Evolutionary conservation across 2,329 filamentous ascomycete genomes (phyloP).

Genomic region (Hysterium pulicare): DNA sequence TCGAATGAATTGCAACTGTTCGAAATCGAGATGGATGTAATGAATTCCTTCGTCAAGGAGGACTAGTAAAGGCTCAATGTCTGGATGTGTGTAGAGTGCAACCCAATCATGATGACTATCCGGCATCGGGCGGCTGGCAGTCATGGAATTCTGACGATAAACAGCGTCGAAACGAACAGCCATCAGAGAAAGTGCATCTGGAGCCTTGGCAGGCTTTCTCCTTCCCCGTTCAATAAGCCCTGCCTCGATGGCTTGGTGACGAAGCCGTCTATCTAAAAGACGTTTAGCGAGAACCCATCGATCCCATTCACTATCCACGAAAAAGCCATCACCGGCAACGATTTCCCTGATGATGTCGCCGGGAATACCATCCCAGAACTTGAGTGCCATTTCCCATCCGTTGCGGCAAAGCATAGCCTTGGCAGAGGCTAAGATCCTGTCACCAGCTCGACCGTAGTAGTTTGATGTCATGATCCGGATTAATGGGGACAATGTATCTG

Average conservation of each 20-base stretch:
- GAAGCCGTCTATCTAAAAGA: slow-evolving; percentile 51
- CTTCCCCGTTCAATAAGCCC: slow-evolving; percentile 47
- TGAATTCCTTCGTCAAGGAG: slow-evolving; percentile 58
- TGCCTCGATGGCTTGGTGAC: slow-evolving; percentile 45
- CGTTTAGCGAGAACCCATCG: slow-evolving; percentile 55
- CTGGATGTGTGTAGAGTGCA: slow-evolving; percentile 51
- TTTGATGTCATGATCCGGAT: slow-evolving; percentile 54
- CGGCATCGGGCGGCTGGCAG: slow-evolving; percentile 34
- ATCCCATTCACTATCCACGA: slow-evolving; percentile 56
- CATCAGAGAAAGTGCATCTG: slow-evolving; percentile 47
- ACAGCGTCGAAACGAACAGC: slow-evolving; percentile 53
- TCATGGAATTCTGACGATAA: slow-evolving; percentile 46
- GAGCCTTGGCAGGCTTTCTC: slow-evolving; percentile 44
- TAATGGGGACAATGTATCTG: slow-evolving; percentile 46
- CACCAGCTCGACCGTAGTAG: slow-evolving; percentile 55
- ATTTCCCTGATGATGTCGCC: slow-evolving; percentile 58
- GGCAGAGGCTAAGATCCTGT: slow-evolving; percentile 54
- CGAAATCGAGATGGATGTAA: slow-evolving; percentile 58
- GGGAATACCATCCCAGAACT: slow-evolving; percentile 56
- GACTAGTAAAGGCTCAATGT: slow-evolving; percentile 54
- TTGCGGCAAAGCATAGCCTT: slow-evolving; percentile 58
- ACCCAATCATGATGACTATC: slow-evolving; percentile 50
- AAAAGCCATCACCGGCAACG: slow-evolving; percentile 58
- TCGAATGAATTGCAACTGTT: slow-evolving; percentile 55
- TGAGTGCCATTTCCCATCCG: slow-evolving; percentile 54